Base-by-base conservation (phyloP, 768 basidiomycete genomes). In the Panaeolus papilionaceus region DNA sequence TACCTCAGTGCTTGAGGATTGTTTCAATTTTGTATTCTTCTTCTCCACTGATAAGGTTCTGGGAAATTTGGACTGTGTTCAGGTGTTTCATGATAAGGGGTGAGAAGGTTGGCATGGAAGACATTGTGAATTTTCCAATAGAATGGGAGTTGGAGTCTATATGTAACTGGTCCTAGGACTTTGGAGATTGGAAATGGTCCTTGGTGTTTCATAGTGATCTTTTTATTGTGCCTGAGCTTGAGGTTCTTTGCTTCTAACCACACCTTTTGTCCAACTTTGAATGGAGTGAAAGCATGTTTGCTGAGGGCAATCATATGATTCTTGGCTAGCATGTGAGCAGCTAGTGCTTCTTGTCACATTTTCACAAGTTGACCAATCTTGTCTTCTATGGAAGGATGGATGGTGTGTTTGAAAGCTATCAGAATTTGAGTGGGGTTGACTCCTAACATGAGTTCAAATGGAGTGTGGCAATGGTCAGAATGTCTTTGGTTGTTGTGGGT, bases 391-490 rank as follows among this genome's bases (percentile, higher is more conserved):
- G 23, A 23, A 23, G 23, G 23, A 1, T 23, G 23, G 23, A 23
- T 23, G 23, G 23, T 23, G 23, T 23, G 23, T 23, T 23, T 23
- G 23, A 49, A 61, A 0, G 67, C 12, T 40, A 20, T 8, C 0
- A 38, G 47, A 1, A 23, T 23, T 23, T 23, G 23, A 23, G 23
- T 23, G 23, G 23, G 23, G 23, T 23, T 23, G 23, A 23, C 7
- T 2, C 67, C 63, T 38, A 49, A 54, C 47, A 67, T 64, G 0
- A 67, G 45, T 64, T 67, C 51, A 16, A 67, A 67, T 11, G 67
- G 67, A 9, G 67, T 38, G 39, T 64, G 26, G 10, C 7, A 26
- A 8, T 39, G 4, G 16, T 67, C 62, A 2, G 67, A n/a, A 64
- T 67, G 67, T 64, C 44, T 7, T 26, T 39, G 3, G 16, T 38